phyloP scores from a whole-genome alignment of 257 asterid species.

The Capsicum pubescens region DNA sequence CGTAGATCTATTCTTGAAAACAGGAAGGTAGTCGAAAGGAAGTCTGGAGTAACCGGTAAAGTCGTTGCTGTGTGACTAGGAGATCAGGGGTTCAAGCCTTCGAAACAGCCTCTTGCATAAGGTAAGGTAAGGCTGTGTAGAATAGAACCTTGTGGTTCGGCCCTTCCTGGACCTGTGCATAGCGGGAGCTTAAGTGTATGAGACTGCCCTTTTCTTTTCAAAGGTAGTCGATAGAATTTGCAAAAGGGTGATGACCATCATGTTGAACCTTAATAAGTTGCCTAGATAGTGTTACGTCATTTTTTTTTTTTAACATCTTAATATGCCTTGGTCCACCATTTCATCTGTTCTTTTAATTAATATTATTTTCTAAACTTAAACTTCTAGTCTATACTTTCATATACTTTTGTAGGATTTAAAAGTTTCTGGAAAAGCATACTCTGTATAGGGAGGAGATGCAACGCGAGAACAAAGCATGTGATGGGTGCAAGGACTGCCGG shows the following conservation, averaged over 20 bases:
- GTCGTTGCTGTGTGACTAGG: too few species aligned
- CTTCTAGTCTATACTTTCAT: background rate
- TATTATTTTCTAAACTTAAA: background rate
- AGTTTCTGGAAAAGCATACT: background rate
- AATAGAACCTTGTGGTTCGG: too few species aligned
- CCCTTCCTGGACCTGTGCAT: too few species aligned
- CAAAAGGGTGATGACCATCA: background rate
- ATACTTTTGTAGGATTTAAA: background rate
- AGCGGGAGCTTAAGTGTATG: too few species aligned
- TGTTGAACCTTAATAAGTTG: background rate
- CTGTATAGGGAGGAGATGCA: constrained; percentile 24
- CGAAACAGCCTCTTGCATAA: too few species aligned
- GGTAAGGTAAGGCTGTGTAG: too few species aligned
- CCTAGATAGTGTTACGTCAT: background rate
- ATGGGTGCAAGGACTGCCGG: constrained; percentile 26
- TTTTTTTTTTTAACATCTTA: background rate
- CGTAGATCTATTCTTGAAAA: too few species aligned
- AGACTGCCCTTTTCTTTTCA: background rate
- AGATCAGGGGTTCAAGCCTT: too few species aligned
- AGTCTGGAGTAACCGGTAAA: too few species aligned
- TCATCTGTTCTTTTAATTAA: background rate
- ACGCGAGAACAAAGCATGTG: constrained; percentile 17
- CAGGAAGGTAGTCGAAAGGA: too few species aligned
- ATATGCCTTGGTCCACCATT: background rate
- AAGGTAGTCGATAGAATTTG: background rate